Base-by-base conservation (phyloP, 257 asterid species). In the Catharanthus roseus region DNA sequence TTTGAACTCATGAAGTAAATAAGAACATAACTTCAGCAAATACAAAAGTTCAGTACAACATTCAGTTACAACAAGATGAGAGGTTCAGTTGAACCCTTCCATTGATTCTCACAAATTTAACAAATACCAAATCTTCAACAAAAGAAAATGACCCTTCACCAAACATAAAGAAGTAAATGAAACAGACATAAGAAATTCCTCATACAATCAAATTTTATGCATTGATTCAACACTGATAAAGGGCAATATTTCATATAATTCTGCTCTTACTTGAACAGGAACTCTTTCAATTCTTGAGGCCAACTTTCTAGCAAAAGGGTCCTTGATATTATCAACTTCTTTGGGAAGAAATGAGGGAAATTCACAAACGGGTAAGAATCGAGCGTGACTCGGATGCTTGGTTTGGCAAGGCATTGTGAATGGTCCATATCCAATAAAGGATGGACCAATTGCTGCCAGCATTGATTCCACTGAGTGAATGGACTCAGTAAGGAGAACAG, bases 241-340 rank as follows among this genome's bases (percentile, higher is more conserved):
- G 7, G 36, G 10, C n/a, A 38, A 11, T 9, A 23, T 0, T 66
- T 23, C 18, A 31, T 26, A 18, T 24, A 26, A 12, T 67, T n/a
- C 0, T 23, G 12, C 5, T 26, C 71, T 71, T 79, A 93, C 96
- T 50, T 82, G 66, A n/a, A 90, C 92, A 39, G 97, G 96, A 10
- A 84, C 49, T 51, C 88, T 81, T 72, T 81, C 79, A 69, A 84
- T 90, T 79, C 97, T 88, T 3, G 95, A 80, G 75, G 97, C 97
- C 65, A 91, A 80, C 61, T 81, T 89, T 77, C 90, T 79, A 44
- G 96, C 96, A 68, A 63, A 83, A 7, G 87, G 82, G 81, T 89
- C 98, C 75, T 83, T 89, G 63, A 93, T 76, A 29, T 61, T 74
- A 10, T 77, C 86, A 1, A 84, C 80, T 84, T 80, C 66, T 81